Conservation (phyloP, 768 basidiomycete genomes). For the Panellus pusillus region DNA sequence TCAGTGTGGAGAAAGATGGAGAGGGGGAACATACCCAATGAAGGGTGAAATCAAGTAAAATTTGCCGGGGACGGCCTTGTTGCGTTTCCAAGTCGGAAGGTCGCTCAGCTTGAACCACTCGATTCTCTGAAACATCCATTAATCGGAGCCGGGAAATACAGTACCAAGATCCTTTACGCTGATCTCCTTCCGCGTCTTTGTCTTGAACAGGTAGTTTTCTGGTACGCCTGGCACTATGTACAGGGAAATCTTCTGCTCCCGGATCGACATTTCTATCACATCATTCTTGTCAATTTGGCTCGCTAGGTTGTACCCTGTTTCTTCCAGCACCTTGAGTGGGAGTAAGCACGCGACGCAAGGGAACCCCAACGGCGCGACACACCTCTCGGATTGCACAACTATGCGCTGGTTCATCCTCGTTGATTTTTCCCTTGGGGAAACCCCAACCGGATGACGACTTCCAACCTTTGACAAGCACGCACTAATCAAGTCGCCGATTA, state of each 20-base stretch:
- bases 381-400: constrained; percentile 94
- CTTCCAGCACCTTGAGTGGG: constrained; percentile 79
- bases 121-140: constrained; percentile 68
- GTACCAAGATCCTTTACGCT: constrained; percentile 59
- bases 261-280: constrained; percentile 83
- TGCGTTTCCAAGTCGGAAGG: constrained; percentile 90
- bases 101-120: constrained; percentile 92
- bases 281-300: constrained; percentile 64
- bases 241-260: constrained; percentile 87
- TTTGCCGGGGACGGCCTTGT: constrained; percentile 66
- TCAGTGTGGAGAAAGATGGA: background rate
- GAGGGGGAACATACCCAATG: constrained; percentile 59
- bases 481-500: constrained; percentile 46
- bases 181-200: constrained; percentile 96
- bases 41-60: constrained; percentile 97
- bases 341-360: constrained; percentile 9
- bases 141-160: constrained; percentile 20
- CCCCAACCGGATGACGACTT: constrained; percentile 96
- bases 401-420: constrained; percentile 82
- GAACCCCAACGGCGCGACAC: constrained; percentile 24
- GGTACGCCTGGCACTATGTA: constrained; percentile 88
- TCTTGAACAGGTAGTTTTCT: constrained; percentile 87
- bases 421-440: constrained; percentile 99
- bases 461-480: constrained; percentile 98
- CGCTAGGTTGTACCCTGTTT: constrained; percentile 90